These are phyloP conservation scores for Lasiosphaeriaceae sp. DNA, from an alignment of 495 filamentous ascomycete genomes.

Conservation along the genomic window DNA sequence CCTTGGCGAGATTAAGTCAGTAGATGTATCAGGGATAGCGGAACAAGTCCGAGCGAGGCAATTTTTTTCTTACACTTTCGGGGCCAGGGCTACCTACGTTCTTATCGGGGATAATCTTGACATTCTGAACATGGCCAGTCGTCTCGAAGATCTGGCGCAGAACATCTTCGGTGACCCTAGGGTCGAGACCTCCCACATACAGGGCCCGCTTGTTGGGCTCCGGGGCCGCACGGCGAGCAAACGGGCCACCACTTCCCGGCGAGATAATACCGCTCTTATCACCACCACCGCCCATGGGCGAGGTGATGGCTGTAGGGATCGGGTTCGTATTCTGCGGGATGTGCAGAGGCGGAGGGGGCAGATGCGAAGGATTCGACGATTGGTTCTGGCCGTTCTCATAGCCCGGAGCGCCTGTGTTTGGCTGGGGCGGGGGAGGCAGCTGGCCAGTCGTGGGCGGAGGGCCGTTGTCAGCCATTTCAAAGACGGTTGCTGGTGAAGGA, in stretches of 20 bases:
- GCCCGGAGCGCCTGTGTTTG: conserved; percentile 64
- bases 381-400: conserved; percentile 66
- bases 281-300: conserved; percentile 66
- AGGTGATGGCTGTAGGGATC: conserved; percentile 89
- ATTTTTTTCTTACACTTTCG: not conserved
- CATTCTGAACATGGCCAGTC: conserved; percentile 93
- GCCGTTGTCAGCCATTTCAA: conserved; percentile 65
- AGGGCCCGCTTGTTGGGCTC: conserved; percentile 98
- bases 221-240: conserved; percentile 86
- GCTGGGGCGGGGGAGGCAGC: conserved; percentile 63
- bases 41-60: not conserved
- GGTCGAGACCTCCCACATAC: conserved; percentile 94
- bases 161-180: conserved; percentile 93
- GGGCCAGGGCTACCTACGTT: conserved; percentile 59
- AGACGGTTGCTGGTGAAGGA: not conserved
- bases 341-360: conserved; percentile 89
- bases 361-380: conserved; percentile 71
- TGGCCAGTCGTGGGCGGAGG: conserved; percentile 51
- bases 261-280: conserved; percentile 71
- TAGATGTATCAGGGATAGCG: not conserved
- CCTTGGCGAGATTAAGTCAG: conserved; percentile 39
- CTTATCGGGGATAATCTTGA: conserved; percentile 99
- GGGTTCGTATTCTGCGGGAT: conserved; percentile 97
- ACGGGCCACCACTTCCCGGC: conserved; percentile 72
- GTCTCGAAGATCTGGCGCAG: conserved; percentile 98